Evolutionary conservation across 305 asterid genomes (phyloP).

Genomic region (Fraxinus nigra): DNA sequence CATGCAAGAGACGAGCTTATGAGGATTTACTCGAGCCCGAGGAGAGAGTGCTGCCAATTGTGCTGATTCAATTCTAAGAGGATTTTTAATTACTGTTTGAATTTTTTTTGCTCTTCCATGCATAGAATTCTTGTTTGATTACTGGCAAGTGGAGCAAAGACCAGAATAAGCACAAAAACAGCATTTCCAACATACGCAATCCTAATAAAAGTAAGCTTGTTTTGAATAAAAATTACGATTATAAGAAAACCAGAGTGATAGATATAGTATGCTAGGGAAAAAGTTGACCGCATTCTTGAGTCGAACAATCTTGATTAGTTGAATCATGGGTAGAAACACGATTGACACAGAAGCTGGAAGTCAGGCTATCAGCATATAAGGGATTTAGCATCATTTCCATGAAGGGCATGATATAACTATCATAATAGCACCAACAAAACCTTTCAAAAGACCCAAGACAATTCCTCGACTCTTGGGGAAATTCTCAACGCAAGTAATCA

Average conservation of each 20-base stretch:
- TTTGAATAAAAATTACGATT: constrained; percentile 22
- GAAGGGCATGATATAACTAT: constrained; percentile 25
- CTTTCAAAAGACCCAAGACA: constrained; percentile 24
- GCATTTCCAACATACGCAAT: constrained; percentile 15
- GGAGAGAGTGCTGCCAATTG: background rate
- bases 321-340: constrained; percentile 14
- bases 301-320: constrained; percentile 1
- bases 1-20: constrained; percentile 12
- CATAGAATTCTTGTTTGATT: constrained; percentile 14
- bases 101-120: background rate
- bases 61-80: background rate
- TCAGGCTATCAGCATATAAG: constrained; percentile 24
- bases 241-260: constrained; percentile 29
- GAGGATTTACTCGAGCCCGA: background rate
- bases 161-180: constrained; percentile 7
- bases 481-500: constrained; percentile 20
- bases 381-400: constrained; percentile 19
- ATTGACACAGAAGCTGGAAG: constrained; percentile 23
- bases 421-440: constrained; percentile 32
- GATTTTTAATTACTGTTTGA: background rate
- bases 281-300: constrained; percentile 16
- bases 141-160: constrained; percentile 22
- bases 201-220: background rate
- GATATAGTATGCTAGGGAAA: constrained; percentile 17
- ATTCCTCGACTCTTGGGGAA: constrained; percentile 27